Percentiles rank a stretch among this genome's conserved stretches.
These are phyloP conservation scores for Exophiala oligosperma DNA, from an alignment of 2,329 filamentous ascomycete species.

Conservation along the genomic window DNA sequence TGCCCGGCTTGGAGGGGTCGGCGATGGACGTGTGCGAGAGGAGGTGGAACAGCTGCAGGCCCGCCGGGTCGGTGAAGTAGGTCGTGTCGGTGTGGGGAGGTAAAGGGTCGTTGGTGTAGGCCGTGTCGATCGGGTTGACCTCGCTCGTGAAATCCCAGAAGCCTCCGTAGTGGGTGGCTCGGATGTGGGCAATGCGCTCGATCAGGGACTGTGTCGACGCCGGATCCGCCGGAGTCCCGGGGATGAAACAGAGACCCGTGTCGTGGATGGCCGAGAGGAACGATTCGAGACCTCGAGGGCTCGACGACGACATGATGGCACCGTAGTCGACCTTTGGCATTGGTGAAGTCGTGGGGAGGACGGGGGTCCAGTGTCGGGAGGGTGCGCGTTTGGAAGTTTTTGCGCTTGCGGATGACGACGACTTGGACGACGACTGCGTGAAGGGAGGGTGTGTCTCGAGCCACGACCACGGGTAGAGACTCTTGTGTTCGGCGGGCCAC, in stretches of 20 bases:
- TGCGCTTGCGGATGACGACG: neutral
- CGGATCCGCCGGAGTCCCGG: slow-evolving; percentile 42
- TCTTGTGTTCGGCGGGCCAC: slow-evolving; percentile 55
- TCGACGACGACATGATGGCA: slow-evolving; percentile 54
- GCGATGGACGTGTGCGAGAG: slow-evolving; percentile 66
- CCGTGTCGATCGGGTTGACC: slow-evolving; percentile 82
- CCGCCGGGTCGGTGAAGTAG: slow-evolving; percentile 90
- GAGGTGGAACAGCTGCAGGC: slow-evolving; percentile 89
- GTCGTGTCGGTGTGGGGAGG: slow-evolving; percentile 91
- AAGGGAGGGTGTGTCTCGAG: slow-evolving; percentile 49
- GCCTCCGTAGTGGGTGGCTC: slow-evolving; percentile 86
- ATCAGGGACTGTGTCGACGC: slow-evolving; percentile 73
- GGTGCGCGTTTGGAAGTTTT: neutral
- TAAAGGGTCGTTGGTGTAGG: slow-evolving; percentile 83
- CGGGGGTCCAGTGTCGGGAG: slow-evolving; percentile 19
- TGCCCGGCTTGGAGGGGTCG: slow-evolving; percentile 38
- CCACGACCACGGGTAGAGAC: slow-evolving; percentile 66
- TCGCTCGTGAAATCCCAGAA: slow-evolving; percentile 90
- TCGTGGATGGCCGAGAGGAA: slow-evolving; percentile 26
- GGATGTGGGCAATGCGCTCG: slow-evolving; percentile 80
- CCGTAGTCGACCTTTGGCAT: slow-evolving; percentile 47
- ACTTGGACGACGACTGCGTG: slow-evolving; percentile 33
- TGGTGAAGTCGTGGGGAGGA: slow-evolving; percentile 8
- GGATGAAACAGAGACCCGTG: slow-evolving; percentile 26
- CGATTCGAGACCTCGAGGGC: slow-evolving; percentile 34